Conservation (phyloP, 169 alveolate species). For the Plasmodium chabaudi region DNA sequence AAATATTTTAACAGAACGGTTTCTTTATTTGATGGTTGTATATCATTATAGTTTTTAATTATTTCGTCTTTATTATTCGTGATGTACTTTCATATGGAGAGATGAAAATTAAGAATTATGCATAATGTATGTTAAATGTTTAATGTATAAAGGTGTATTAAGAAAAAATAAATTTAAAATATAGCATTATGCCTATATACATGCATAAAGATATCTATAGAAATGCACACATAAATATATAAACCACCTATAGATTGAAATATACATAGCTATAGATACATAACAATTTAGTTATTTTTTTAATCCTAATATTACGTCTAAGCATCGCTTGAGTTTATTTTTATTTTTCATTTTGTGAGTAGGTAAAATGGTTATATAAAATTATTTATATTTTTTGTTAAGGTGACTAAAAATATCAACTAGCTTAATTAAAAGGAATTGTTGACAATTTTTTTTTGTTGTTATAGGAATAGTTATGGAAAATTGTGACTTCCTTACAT, state of each 20-base stretch:
- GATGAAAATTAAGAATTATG: not conserved
- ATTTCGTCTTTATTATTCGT: slow-evolving; percentile 38
- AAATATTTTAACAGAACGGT: slow-evolving; percentile 26
- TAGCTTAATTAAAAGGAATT: too few relatives aligned
- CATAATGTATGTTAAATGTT: not conserved
- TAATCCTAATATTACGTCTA: slow-evolving; percentile 44
- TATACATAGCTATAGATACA: not conserved
- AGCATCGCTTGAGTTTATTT: slow-evolving; percentile 65
- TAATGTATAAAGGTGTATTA: not conserved
- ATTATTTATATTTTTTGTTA: not conserved
- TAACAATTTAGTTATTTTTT: slow-evolving; percentile 16
- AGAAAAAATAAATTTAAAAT: too few relatives aligned
- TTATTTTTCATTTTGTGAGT: slow-evolving; percentile 62
- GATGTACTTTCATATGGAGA: slow-evolving; percentile 25
- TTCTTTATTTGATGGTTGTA: slow-evolving; percentile 44
- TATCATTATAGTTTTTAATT: slow-evolving; percentile 20
- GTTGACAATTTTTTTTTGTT: too few relatives aligned
- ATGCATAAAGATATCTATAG: too few relatives aligned
- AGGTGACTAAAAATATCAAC: too few relatives aligned
- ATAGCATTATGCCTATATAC: too few relatives aligned
- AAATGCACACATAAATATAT: too few relatives aligned
- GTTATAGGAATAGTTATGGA: too few relatives aligned
- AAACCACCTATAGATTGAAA: too few relatives aligned
- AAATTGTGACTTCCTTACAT: too few relatives aligned
- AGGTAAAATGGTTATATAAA: not conserved